A percentile compares a stretch with the other conserved stretches of the same genome.
Conservation (phyloP, 306 rosid genomes). For the Dalbergia oliveri region DNA sequence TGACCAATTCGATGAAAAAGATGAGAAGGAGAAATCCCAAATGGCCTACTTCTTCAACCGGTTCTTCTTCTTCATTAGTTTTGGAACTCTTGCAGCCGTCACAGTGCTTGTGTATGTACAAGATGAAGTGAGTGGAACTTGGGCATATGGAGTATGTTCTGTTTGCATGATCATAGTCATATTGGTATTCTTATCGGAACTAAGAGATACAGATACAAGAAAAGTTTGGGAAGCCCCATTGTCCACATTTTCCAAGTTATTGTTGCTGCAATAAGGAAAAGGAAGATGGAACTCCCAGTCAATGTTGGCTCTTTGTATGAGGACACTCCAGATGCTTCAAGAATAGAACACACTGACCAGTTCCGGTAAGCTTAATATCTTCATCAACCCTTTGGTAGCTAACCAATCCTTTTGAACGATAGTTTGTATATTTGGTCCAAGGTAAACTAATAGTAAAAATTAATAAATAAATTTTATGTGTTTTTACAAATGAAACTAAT, state of each 20-base stretch:
- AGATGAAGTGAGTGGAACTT: conserved; percentile 84
- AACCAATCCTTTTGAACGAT: neutral
- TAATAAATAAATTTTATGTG: too few relatives aligned
- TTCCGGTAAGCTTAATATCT: conserved; percentile 58
- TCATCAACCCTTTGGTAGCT: conserved; percentile 6
- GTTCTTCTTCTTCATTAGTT: conserved; percentile 80
- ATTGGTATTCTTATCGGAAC: conserved; percentile 67
- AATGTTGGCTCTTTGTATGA: conserved; percentile 62
- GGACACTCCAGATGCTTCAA: conserved; percentile 70
- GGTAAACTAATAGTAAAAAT: too few relatives aligned
- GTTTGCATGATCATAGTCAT: conserved; percentile 69
- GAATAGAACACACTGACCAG: conserved; percentile 72
- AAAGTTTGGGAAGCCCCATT: conserved; percentile 83
- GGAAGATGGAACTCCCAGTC: conserved; percentile 63
- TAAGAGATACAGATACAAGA: conserved; percentile 74
- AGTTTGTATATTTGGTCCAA: too few relatives aligned
- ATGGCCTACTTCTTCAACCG: conserved; percentile 88
- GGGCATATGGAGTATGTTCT: conserved; percentile 88
- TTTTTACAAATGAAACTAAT: too few relatives aligned
- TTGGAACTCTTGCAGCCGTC: conserved; percentile 82
- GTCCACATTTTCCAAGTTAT: conserved; percentile 84
- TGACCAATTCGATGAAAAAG: conserved; percentile 88
- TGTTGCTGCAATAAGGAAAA: conserved; percentile 70
- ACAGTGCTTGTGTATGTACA: conserved; percentile 93
- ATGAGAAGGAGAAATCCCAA: conserved; percentile 85